phyloP scores from a whole-genome alignment of 2,329 filamentous ascomycete species.

The Myrmaecium sp. region DNA sequence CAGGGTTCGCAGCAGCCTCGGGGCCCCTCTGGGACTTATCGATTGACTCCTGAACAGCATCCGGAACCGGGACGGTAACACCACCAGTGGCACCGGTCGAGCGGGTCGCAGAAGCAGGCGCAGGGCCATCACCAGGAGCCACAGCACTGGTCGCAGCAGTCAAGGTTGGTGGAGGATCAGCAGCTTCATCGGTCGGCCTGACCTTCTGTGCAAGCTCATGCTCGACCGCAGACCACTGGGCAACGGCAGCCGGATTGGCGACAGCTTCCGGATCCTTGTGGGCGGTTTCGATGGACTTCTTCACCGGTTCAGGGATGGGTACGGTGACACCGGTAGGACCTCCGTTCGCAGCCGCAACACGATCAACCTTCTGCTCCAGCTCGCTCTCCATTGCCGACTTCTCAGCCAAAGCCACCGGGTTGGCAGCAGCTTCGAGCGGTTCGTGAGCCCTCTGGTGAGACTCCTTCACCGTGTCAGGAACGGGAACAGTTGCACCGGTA shows the following conservation, averaged over 20 bases:
- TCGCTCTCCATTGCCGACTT: constrained; percentile 62
- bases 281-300: constrained; percentile 36
- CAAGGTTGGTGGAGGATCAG: no score
- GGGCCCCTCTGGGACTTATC: constrained; percentile 39
- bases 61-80: no score
- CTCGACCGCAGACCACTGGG: constrained; percentile 6
- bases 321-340: constrained; percentile 28
- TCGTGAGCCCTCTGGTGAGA: constrained; percentile 34
- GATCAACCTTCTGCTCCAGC: constrained; percentile 45
- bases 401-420: constrained; percentile 51
- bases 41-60: constrained; percentile 28
- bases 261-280: constrained; percentile 6
- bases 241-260: constrained; percentile 7
- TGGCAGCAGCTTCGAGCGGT: constrained; percentile 54
- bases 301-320: constrained; percentile 38
- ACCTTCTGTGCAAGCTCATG: constrained; percentile 6
- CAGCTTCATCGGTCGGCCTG: constrained; percentile 11
- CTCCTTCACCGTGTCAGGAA: constrained; percentile 26
- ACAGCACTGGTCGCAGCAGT: constrained; percentile 9
- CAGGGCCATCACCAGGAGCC: no score
- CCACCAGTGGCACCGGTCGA: constrained; percentile 1
- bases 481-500: no score
- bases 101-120: constrained; percentile 1
- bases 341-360: constrained; percentile 20
- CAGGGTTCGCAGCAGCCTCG: constrained; percentile 53